Percentiles rank a stretch among this genome's conserved stretches.
Evolutionary conservation across 352 stramenopile genomes (phyloP).

Genomic region (Phytophthora lateralis): DNA sequence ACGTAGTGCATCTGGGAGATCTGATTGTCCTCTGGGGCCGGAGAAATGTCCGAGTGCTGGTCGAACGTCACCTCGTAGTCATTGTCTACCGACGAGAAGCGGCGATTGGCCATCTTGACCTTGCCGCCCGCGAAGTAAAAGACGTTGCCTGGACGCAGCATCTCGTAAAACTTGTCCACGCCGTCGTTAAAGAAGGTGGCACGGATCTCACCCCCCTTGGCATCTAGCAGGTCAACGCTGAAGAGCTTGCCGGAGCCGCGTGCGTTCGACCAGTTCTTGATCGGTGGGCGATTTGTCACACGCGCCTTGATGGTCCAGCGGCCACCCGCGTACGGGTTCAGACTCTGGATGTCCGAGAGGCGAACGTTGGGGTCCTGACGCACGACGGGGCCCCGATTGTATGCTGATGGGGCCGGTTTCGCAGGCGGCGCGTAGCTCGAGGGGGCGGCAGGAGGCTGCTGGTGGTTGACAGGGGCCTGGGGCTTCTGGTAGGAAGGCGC

Average conservation of each 20-base stretch:
- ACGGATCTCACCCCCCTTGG: slow-evolving; percentile 95
- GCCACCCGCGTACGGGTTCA: slow-evolving; percentile 95
- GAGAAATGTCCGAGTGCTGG: slow-evolving; percentile 94
- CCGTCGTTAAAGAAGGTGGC: slow-evolving; percentile 99
- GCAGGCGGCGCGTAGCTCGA: slow-evolving; percentile 34
- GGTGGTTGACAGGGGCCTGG: slow-evolving; percentile 30
- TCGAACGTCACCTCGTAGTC: slow-evolving; percentile 99
- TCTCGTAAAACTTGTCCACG: slow-evolving; percentile 96
- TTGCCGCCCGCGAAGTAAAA: slow-evolving; percentile 96
- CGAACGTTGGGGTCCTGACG: slow-evolving; percentile 84
- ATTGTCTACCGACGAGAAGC: slow-evolving; percentile 97
- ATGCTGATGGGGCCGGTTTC: slow-evolving; percentile 40
- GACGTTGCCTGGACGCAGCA: slow-evolving; percentile 87
- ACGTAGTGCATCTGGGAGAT: slow-evolving; percentile 93
- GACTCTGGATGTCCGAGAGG: slow-evolving; percentile 82
- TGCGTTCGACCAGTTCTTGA: slow-evolving; percentile 97
- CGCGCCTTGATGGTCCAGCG: slow-evolving; percentile 97
- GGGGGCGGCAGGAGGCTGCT: slow-evolving; percentile 27
- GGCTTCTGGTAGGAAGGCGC: slow-evolving; percentile 45
- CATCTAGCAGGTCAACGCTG: slow-evolving; percentile 96
- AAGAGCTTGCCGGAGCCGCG: slow-evolving; percentile 97
- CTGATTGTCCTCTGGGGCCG: slow-evolving; percentile 84
- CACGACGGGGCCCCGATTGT: slow-evolving; percentile 82
- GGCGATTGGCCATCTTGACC: slow-evolving; percentile 97
- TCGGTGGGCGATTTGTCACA: slow-evolving; percentile 92